Percentiles rank a stretch among this genome's conserved stretches.
phyloP scores from a whole-genome alignment of 106 monocot species.

The Ottelia alismoides region DNA sequence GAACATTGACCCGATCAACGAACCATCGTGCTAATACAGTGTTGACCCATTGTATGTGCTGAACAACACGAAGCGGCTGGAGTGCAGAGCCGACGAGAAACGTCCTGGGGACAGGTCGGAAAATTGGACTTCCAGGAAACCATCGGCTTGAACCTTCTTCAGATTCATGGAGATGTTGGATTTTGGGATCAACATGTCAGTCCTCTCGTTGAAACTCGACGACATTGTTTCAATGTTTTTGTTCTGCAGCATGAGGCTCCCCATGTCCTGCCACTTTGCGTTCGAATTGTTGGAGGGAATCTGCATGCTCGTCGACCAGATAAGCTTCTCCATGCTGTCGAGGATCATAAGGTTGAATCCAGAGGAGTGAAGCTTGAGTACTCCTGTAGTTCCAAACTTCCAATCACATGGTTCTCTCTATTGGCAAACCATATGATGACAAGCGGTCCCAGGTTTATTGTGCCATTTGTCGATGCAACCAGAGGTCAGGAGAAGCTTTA shows the following conservation, averaged over 20 bases:
- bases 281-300: background rate
- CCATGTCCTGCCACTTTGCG: background rate
- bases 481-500: background rate
- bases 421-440: constrained; percentile 3
- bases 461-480: background rate
- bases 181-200: constrained; percentile 11
- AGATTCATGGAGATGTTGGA: constrained; percentile 6
- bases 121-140: constrained; percentile 7
- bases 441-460: background rate
- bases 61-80: background rate
- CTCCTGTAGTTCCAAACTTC: background rate
- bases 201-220: constrained; percentile 34
- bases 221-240: background rate
- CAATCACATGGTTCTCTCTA: background rate
- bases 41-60: background rate
- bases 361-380: background rate
- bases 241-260: constrained; percentile 2
- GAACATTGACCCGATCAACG: constrained; percentile 8
- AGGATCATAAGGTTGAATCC: background rate
- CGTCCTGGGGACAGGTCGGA: constrained; percentile 18
- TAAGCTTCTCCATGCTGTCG: background rate
- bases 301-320: background rate
- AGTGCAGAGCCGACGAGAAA: constrained; percentile 1
- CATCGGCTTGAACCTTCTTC: background rate
- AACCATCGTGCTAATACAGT: constrained; percentile 6